Evolutionary conservation across 768 basidiomycete genomes (phyloP), one percentile per base, ranked within the genome.

Genomic region (Tulasnella sp.): DNA sequence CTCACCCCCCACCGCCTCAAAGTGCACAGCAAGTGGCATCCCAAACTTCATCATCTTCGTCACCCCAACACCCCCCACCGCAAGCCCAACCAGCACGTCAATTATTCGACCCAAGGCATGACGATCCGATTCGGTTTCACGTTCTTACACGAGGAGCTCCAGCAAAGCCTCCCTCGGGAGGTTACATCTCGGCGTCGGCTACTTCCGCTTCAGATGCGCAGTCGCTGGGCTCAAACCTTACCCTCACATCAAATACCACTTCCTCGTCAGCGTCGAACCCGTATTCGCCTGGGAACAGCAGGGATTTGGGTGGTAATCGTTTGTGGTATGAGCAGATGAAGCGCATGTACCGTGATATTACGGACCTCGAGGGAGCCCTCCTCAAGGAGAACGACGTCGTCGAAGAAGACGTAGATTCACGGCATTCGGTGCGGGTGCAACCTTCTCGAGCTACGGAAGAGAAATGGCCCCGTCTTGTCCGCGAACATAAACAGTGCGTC

Each of bases 61-160:
- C n/a, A 12, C 74, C 45, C 82, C 81, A 36, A 79, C 85, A 3
- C 58, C 81, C 81, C 84, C 77, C 74, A 38, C 83, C 67, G 79
- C 81, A 37, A 17, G 81, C 6, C 82, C 83, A 67, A 45, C 76
- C 76, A 39, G 69, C 29, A 8, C 84, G 85, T 11, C 92, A 91
- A 78, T 88, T 97, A 0, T 96, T 95, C 76, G 95, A 99, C 81
- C 93, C 93, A 77, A 87, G 93, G 49, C 90, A 93, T 80, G 93
- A 99, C 82, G 94, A 99, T 82, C 94, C 97, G 0, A 88, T 95
- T 39, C 88, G 91, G 14, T 99, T 99, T 83, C 85, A 89, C 49
- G 87, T 90, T 40, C 86, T 89, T 42, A 84, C 88, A 4, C 87
- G 81, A 80, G 7, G 0, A 88, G 89, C 8, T 85, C 87, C n/a